These are phyloP conservation scores for Stagonosporopsis rhizophila DNA, from an alignment of 2,329 filamentous ascomycete genomes.

Conservation along the genomic window DNA sequence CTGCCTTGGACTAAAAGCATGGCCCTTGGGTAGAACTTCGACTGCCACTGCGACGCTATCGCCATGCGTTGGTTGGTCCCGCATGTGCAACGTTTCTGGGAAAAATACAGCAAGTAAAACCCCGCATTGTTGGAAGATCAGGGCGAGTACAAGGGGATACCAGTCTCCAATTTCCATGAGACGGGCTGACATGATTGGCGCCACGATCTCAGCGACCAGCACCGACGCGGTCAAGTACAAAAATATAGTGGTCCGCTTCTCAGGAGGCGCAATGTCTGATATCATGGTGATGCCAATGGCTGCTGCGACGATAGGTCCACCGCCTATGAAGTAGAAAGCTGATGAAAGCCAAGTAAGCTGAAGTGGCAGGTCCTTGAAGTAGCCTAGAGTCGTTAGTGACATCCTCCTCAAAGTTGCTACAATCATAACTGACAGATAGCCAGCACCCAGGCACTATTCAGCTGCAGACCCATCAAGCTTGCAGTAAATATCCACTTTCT, in stretches of 20 bases:
- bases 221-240: conserved; percentile 39
- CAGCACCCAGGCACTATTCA: conserved; percentile 41
- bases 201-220: conserved; percentile 45
- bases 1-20: conserved; percentile 33
- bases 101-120: conserved; percentile 38
- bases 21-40: conserved; percentile 12
- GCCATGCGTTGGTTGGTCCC: conserved; percentile 38
- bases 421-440: conserved; percentile 38
- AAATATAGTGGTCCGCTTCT: conserved; percentile 49
- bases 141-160: conserved; percentile 41
- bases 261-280: conserved; percentile 57
- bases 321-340: conserved; percentile 55
- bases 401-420: background rate
- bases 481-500: conserved; percentile 55
- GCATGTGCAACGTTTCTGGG: conserved; percentile 46
- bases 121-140: conserved; percentile 39
- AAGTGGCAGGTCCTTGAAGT: conserved; percentile 51
- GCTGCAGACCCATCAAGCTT: conserved; percentile 52
- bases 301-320: conserved; percentile 56
- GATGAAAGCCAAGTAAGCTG: conserved; percentile 58
- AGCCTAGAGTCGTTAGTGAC: conserved; percentile 26
- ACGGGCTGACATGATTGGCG: conserved; percentile 41
- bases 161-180: conserved; percentile 46
- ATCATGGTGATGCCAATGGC: conserved; percentile 60
- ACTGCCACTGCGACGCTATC: conserved; percentile 25